Conservation (phyloP, 2,329 filamentous ascomycete genomes). For the Stromatinia cepivora region DNA sequence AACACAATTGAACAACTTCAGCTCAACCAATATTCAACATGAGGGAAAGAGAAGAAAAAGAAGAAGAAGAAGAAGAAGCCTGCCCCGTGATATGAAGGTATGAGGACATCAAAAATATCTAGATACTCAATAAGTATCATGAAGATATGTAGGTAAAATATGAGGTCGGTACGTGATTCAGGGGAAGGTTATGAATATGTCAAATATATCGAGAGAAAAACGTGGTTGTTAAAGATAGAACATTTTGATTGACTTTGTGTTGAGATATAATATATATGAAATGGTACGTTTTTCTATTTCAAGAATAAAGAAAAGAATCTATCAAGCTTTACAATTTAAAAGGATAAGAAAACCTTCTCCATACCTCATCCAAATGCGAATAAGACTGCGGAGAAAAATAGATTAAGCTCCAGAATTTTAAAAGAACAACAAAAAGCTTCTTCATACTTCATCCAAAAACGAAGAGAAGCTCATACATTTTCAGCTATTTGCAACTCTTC, state of each 20-base stretch:
- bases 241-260: neutral
- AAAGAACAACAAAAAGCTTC: constrained; percentile 11
- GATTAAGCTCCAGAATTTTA: neutral
- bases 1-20: neutral
- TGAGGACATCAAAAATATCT: neutral
- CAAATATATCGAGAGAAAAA: neutral
- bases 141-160: neutral
- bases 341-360: neutral
- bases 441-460: constrained; percentile 1
- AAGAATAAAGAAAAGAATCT: neutral
- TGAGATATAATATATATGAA: neutral
- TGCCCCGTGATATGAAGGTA: neutral
- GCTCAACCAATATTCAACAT: neutral
- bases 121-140: neutral
- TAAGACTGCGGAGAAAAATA: neutral
- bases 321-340: neutral
- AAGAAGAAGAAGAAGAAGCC: neutral
- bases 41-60: neutral
- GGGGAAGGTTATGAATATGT: neutral
- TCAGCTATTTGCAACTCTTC: neutral
- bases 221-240: neutral
- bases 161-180: neutral
- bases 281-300: constrained; percentile 3
- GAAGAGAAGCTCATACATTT: neutral
- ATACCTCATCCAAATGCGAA: neutral